These are phyloP conservation scores for Zopfia rhizophila DNA, from an alignment of 2,329 filamentous ascomycete genomes.

Conservation along the genomic window DNA sequence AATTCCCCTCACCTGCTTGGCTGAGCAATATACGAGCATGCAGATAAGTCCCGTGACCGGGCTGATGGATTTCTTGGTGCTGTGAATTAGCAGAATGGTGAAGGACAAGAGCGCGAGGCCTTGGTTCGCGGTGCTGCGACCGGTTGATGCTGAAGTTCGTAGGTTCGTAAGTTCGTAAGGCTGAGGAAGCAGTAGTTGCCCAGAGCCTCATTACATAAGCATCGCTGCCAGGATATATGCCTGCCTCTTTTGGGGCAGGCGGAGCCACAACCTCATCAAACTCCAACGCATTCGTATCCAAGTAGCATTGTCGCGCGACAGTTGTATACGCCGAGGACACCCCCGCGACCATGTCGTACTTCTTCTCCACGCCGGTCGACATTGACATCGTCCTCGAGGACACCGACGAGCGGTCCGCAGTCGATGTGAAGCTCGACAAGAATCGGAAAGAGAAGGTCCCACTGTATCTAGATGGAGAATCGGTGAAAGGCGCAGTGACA, in stretches of 20 bases:
- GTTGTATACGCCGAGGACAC: conserved; percentile 8
- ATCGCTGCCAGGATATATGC: no score
- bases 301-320: conserved; percentile 16
- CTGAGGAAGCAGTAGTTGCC: no score
- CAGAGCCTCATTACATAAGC: no score
- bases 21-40: no score
- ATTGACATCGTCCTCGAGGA: conserved; percentile 99
- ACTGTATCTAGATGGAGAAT: conserved; percentile 97
- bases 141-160: no score
- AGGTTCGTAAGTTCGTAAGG: no score
- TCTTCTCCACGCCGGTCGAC: conserved; percentile 95
- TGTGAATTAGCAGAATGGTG: conserved; percentile 5
- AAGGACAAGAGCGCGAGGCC: neutral
- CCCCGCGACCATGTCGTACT: conserved; percentile 78
- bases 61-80: no score
- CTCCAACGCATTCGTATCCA: conserved; percentile 24
- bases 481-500: conserved; percentile 94
- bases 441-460: conserved; percentile 96
- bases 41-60: no score
- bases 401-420: conserved; percentile 90
- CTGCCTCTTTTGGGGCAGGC: conserved; percentile 28
- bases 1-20: no score
- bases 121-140: no score
- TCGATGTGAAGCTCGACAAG: conserved; percentile 99
- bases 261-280: conserved; percentile 20